These are phyloP conservation scores for Wickerhamomyces chambardii DNA, from an alignment of 805 yeast genomes.

Conservation along the genomic window DNA sequence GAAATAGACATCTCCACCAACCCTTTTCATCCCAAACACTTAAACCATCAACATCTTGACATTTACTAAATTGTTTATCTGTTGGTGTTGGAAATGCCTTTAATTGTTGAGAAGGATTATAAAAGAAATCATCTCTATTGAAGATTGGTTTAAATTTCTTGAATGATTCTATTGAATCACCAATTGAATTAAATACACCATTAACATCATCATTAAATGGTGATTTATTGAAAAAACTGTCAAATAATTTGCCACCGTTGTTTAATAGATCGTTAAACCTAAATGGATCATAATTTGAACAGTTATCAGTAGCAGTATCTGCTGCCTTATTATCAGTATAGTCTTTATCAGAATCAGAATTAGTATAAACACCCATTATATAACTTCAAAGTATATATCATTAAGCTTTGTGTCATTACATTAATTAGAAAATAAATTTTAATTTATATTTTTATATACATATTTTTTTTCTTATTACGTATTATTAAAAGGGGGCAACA, in stretches of 20 bases:
- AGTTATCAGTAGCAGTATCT: not conserved
- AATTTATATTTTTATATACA: too few species aligned
- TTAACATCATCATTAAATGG: not conserved
- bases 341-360: not conserved
- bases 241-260: not conserved
- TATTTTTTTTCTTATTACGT: too few species aligned
- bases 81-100: slow-evolving; percentile 54
- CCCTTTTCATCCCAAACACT: slow-evolving; percentile 82
- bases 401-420: too few species aligned
- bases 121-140: not conserved
- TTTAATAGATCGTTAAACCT: not conserved
- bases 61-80: slow-evolving; percentile 46
- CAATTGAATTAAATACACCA: not conserved
- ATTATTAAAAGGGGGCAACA: too few species aligned
- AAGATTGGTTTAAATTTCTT: not conserved
- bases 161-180: not conserved
- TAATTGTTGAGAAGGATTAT: slow-evolving; percentile 7
- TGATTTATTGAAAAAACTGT: not conserved
- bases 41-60: slow-evolving; percentile 56
- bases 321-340: not conserved
- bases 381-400: too few species aligned
- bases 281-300: not conserved
- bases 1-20: slow-evolving; percentile 87
- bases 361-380: too few species aligned
- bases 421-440: too few species aligned